Evolutionary conservation across 345 rosid genomes (phyloP).

Genomic region (thale cress (Arabidopsis thaliana)): TAIR10.1 NC_003076.8:5156001-5156500

Average conservation of each 20-base stretch:
- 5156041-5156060: no score
- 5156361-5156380: conserved; percentile 5
- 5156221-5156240: not conserved
- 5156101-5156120: not conserved
- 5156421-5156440: conserved; percentile 10
- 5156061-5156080: no score
- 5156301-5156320: not conserved
- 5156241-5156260: not conserved
- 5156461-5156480: conserved; percentile 1
- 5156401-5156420: conserved; percentile 5
- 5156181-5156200: not conserved
- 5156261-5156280: conserved; percentile 5
- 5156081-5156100: no score
- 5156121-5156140: not conserved
- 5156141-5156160: not conserved
- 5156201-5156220: conserved; percentile 1
- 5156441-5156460: conserved; percentile 2
- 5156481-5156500: conserved; percentile 16
- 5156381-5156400: conserved; percentile 2
- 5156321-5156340: not conserved
- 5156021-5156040: no score
- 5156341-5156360: not conserved
- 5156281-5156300: not conserved
- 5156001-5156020: no score
- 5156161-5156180: not conserved